Conservation (phyloP, 768 basidiomycete genomes). For the Polyporus arcularius region DNA sequence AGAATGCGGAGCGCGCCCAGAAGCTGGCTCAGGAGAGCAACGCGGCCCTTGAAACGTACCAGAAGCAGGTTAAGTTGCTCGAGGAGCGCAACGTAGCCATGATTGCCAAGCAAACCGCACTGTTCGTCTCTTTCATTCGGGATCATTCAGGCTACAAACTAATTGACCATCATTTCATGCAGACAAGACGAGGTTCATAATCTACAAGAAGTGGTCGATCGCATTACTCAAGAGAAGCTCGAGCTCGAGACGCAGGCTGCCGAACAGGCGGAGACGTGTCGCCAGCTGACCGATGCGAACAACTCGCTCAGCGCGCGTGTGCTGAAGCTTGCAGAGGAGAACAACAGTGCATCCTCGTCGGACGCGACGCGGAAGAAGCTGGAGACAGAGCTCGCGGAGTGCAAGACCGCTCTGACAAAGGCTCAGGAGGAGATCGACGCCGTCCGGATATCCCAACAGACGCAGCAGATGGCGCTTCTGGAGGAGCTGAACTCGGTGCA, state of each 20-base stretch:
- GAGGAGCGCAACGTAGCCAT: conserved; percentile 70
- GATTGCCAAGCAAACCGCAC: conserved; percentile 49
- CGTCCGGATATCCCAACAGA: conserved; percentile 72
- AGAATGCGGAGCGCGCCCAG: conserved; percentile 89
- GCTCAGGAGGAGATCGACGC: conserved; percentile 70
- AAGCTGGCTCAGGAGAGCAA: conserved; percentile 86
- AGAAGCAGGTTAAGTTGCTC: conserved; percentile 80
- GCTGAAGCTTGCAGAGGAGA: conserved; percentile 70
- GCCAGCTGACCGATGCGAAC: conserved; percentile 79
- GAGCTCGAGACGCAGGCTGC: conserved; percentile 68
- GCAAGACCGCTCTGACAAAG: conserved; percentile 58
- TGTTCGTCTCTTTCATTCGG: conserved; percentile 46
- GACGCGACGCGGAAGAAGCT: conserved; percentile 63
- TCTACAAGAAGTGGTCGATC: conserved; percentile 64
- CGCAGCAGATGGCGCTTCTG: conserved; percentile 78
- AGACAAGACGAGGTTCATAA: conserved; percentile 69
- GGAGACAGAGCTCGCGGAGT: conserved; percentile 62
- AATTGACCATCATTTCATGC: conserved; percentile 8
- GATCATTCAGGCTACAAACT: neutral
- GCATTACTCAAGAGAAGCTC: conserved; percentile 59
- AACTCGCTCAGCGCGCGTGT: conserved; percentile 71
- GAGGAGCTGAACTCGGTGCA: conserved; percentile 88
- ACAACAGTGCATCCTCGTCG: conserved; percentile 47
- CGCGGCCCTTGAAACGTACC: conserved; percentile 81
- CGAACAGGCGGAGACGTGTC: conserved; percentile 73